Base-by-base conservation (phyloP, 179 eudicot genomes). In the Monotropa hypopitys region DNA sequence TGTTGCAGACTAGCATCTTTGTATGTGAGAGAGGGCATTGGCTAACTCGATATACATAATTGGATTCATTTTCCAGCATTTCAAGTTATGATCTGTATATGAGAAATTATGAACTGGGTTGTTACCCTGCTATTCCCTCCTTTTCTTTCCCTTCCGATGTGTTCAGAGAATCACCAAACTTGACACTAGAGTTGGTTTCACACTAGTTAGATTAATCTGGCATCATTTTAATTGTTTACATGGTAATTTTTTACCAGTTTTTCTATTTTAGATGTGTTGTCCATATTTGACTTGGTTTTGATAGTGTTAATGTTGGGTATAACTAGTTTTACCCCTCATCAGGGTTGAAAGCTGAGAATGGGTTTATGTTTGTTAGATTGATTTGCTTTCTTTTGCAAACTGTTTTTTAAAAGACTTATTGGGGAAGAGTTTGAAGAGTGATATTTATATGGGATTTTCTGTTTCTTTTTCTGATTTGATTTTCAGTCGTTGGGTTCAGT, bases 401-500 rank as follows among this genome's bases (percentile, higher is more conserved):
- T 47, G 23, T 30, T 3, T 57, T 57, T 57, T 57, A 9, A 1
- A 6, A 18, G 28, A 10, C 12, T 72, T 66, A 28, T 9, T 45
- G n/a, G 0, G 38, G 50, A 3, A 40, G 21, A 49, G 23, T 76
- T 42, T 2, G 8, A 59, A 38, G 56, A 4, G 30, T 8, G 7
- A 66, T 30, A 20, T 40, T 68, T 38, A 21, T 51, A 1, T 21
- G 40, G 21, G 13, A 2, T 50, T 23, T 7, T 54, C 46, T 47
- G 4, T 65, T 38, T 35, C 21, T 49, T 38, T 32, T 67, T 15
- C 62, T 76, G 53, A 51, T 61, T 76, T 38, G 40, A 46, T 35
- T 66, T 76, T n/a, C 80, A 77, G 85, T 77, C 51, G 49, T 61
- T 33, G 81, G 77, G 51, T 76, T 67, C 82, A 56, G 38, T 45